Evolutionary conservation across 306 rosid species (phyloP).

Genomic region (Medicago truncatula): MtrunA17r5.0-ANR NC_053045.1:46182001-46182500

Average conservation of each 20-base stretch:
- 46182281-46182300: slow-evolving; percentile 93
- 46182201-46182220: slow-evolving; percentile 96
- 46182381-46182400: neutral
- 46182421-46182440: slow-evolving; percentile 23
- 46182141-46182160: slow-evolving; percentile 93
- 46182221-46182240: slow-evolving; percentile 93
- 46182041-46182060: slow-evolving; percentile 86
- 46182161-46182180: slow-evolving; percentile 92
- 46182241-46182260: slow-evolving; percentile 97
- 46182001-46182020: slow-evolving; percentile 89
- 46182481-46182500: neutral
- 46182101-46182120: slow-evolving; percentile 83
- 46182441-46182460: neutral
- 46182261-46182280: slow-evolving; percentile 93
- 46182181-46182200: slow-evolving; percentile 91
- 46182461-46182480: neutral
- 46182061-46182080: slow-evolving; percentile 94
- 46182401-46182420: neutral
- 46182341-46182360: neutral
- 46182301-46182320: slow-evolving; percentile 85
- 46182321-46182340: slow-evolving; percentile 11
- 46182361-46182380: slow-evolving; percentile 9
- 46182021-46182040: slow-evolving; percentile 82
- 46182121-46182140: slow-evolving; percentile 82
- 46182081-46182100: slow-evolving; percentile 97